Evolutionary conservation across 306 rosid species (phyloP), one percentile per base, ranked within the genome.

Genomic region (Leucaena leucocephala): DNA sequence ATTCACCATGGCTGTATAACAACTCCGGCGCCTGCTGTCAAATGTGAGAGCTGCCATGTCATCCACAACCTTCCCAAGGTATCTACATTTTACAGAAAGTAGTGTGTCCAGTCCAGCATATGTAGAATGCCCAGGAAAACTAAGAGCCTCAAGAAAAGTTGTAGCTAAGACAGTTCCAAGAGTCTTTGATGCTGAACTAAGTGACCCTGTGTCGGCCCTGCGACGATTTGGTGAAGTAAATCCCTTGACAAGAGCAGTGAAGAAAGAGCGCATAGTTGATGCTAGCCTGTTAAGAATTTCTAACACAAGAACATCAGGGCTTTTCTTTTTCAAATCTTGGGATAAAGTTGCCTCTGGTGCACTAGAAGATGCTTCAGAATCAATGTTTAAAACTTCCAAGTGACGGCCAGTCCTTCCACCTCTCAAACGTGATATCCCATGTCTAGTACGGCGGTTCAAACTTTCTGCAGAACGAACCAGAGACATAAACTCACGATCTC

Each of bases 171-270:
- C 94, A 86, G 97, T 87, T 83, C 99, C 99, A 75, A 95, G 92
- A 49, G 97, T 85, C 86, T 95, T 95, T 35, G 99, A 93, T 39
- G 93, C 96, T 67, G 97, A 86, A 85, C 87, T 88, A 78, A 91
- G 82, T 27, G 92, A 87, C 78, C 99, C 97, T 15, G 97, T 80
- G 70, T 93, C 99, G 63, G 88, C 91, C 80, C 99, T 90, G 55
- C 98, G 98, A 21, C 99, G 97, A 84, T 89, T 89, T 75, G 97
- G 95, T 13, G 92, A 90, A 70, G 97, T 93, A 80, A 95, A 93
- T 42, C 98, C 98, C 86, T 93, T 95, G 82, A 95, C 97, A 49
- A 95, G 94, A 82, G 97, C 97, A 52, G 90, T 90, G 88, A 88
- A 93, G 89, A 95, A 95, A 76, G 97, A 86, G 69, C 94, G 98